Evolutionary conservation across 1,284 basidiomycete species (phyloP).

Genomic region (Coniferiporia weirii): DNA sequence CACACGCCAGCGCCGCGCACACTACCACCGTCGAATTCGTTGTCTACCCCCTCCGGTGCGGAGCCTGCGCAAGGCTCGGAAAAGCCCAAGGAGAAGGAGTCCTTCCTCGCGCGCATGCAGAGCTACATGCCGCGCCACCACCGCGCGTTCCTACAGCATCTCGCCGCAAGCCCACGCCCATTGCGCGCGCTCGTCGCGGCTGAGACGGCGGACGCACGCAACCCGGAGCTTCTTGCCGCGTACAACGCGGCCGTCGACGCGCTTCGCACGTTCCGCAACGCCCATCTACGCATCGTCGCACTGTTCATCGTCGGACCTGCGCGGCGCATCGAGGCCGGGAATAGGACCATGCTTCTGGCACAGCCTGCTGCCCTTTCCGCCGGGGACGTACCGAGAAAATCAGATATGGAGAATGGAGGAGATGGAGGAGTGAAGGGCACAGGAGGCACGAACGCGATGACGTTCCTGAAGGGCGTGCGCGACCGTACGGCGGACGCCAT

Average conservation of each 20-base stretch:
- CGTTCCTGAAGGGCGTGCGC: conserved; percentile 76
- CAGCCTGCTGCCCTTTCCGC: conserved; percentile 10
- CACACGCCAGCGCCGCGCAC: conserved; percentile 27
- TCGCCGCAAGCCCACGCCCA: conserved; percentile 57
- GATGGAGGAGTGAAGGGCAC: conserved; percentile 37
- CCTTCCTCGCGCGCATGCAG: conserved; percentile 79
- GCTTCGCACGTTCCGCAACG: conserved; percentile 79
- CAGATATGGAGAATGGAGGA: too few relatives aligned
- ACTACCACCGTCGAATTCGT: conserved; percentile 12
- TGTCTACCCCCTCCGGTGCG: conserved; percentile 12
- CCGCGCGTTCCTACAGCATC: conserved; percentile 81
- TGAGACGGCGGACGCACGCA: conserved; percentile 29
- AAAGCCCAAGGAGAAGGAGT: conserved; percentile 26
- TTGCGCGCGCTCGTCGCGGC: conserved; percentile 47
- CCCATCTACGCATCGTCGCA: conserved; percentile 83
- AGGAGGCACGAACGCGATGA: conserved; percentile 80
- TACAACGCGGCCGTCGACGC: conserved; percentile 74
- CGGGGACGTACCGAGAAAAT: conserved; percentile 12
- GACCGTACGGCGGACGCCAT: conserved; percentile 52
- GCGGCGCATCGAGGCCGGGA: conserved; percentile 36
- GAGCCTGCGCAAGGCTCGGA: too few relatives aligned
- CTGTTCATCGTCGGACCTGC: conserved; percentile 76
- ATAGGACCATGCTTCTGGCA: conserved; percentile 19
- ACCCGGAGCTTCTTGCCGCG: conserved; percentile 42
- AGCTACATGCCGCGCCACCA: conserved; percentile 91